Conservation (phyloP, 257 asterid species). For the Orobanche coerulescens region DNA sequence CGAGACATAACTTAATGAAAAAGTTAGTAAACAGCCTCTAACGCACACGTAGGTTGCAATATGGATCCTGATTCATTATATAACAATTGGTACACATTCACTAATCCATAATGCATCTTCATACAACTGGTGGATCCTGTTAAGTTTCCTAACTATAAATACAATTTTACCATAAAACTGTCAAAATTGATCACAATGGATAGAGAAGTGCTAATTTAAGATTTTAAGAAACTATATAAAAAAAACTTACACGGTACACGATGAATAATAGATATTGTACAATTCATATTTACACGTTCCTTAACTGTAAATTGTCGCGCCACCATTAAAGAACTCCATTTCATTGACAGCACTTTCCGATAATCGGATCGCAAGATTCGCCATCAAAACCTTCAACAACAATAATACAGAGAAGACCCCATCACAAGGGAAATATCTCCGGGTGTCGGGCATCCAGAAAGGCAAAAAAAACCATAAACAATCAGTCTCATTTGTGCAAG, state of each 20-base stretch:
- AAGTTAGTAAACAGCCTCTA: too few relatives aligned
- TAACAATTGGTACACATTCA: too few relatives aligned
- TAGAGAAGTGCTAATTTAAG: slow-evolving; percentile 14
- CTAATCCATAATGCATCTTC: too few relatives aligned
- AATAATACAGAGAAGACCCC: slow-evolving; percentile 15
- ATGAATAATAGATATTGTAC: slow-evolving; percentile 17
- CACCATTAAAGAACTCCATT: background rate
- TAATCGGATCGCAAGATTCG: slow-evolving; percentile 17
- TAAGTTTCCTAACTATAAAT: too few relatives aligned
- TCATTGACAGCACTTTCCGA: slow-evolving; percentile 9
- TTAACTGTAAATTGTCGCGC: slow-evolving; percentile 11
- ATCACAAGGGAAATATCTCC: background rate
- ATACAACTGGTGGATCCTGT: too few relatives aligned
- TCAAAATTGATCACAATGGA: slow-evolving; percentile 31
- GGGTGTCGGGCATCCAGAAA: slow-evolving; percentile 8
- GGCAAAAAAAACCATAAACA: background rate
- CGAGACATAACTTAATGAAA: too few relatives aligned
- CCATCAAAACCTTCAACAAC: slow-evolving; percentile 12
- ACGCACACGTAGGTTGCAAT: too few relatives aligned
- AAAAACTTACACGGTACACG: slow-evolving; percentile 13
- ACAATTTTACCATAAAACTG: slow-evolving; percentile 8
- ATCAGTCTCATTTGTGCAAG: slow-evolving; percentile 39
- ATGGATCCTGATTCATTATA: too few relatives aligned
- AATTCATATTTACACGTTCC: slow-evolving; percentile 25
- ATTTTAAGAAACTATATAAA: slow-evolving; percentile 1